Base-by-base conservation (phyloP, 345 rosid species). In the Hypericum androsaemum region DNA sequence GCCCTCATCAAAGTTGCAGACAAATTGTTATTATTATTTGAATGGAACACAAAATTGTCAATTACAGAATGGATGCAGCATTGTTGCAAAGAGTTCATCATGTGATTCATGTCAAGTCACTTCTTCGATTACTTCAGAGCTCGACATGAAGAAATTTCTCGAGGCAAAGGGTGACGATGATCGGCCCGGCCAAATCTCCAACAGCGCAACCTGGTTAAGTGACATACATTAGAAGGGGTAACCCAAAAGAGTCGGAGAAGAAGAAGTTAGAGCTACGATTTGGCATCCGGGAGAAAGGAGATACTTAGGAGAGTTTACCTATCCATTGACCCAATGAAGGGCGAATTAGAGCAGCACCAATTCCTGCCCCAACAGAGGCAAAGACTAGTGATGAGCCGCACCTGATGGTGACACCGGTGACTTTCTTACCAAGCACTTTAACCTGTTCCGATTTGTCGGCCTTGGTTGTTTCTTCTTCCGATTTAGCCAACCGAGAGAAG, bases 251-350 rank as follows among this genome's bases (percentile, higher is more conserved):
- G 8, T 12, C 6, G 3, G 16, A 11, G 5, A 28, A 22, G 10
- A 13, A 14, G 6, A 7, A n/a, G 53, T 36, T 16, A 39, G 7
- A 10, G 12, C 10, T 39, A 2, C 10, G 15, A 39, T 47, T 14
- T n/a, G 7, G 16, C 14, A 22, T 38, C 41, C 5, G 52, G 39
- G 37, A 39, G n/a, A 40, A 28, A 7, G 10, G 6, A 12, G 8
- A 0, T 7, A 43, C 42, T 6, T 10, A 41, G 10, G 48, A 15
- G 38, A 50, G 60, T 73, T 78, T 80, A 92, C 98, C 98, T 10
- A 92, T 81, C 97, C 98, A 88, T 40, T 88, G 98, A 16, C 98
- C 98, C 0, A 61, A 38, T 40, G 88, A 83, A 56, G 98, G 98
- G 35, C 90, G 90, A 50, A 83, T 37, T 10, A 85, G 58, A 56